Evolutionary conservation across 169 alveolate genomes (phyloP).

Genomic region (Eimeria zaria): DNA sequence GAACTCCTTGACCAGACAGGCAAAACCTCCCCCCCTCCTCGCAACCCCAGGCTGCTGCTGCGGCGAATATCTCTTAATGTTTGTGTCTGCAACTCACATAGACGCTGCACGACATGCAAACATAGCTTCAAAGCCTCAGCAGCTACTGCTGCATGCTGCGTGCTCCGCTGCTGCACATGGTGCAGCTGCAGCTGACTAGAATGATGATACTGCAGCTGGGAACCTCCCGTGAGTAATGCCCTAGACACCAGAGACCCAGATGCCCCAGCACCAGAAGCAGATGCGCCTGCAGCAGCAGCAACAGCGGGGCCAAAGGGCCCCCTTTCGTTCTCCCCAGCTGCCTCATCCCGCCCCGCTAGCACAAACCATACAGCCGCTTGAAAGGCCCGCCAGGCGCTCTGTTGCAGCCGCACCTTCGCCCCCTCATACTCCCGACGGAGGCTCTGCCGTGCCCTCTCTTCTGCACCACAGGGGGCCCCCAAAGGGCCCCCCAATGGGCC

Average conservation of each 20-base stretch:
- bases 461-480: conserved; percentile 2
- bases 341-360: conserved; percentile 44
- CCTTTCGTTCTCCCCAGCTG: neutral
- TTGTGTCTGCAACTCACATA: conserved; percentile 33
- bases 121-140: conserved; percentile 20
- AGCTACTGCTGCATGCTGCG: conserved; percentile 25
- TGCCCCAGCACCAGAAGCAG: too few species aligned
- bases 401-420: conserved; percentile 73
- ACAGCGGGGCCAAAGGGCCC: neutral
- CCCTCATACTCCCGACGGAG: conserved; percentile 66
- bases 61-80: conserved; percentile 6
- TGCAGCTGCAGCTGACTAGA: too few species aligned
- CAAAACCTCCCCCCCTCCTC: neutral
- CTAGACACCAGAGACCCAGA: too few species aligned
- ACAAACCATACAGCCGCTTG: conserved; percentile 78
- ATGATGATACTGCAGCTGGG: too few species aligned
- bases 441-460: conserved; percentile 50
- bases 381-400: conserved; percentile 81
- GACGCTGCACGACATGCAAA: conserved; percentile 6
- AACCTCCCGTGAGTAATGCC: too few species aligned
- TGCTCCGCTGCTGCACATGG: conserved; percentile 12
- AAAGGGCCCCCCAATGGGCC: too few species aligned
- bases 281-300: neutral
- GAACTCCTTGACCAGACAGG: neutral
- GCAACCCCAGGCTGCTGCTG: conserved; percentile 59